phyloP scores from a whole-genome alignment of 208 protist genomes.

The Naegleria fowleri region DNA sequence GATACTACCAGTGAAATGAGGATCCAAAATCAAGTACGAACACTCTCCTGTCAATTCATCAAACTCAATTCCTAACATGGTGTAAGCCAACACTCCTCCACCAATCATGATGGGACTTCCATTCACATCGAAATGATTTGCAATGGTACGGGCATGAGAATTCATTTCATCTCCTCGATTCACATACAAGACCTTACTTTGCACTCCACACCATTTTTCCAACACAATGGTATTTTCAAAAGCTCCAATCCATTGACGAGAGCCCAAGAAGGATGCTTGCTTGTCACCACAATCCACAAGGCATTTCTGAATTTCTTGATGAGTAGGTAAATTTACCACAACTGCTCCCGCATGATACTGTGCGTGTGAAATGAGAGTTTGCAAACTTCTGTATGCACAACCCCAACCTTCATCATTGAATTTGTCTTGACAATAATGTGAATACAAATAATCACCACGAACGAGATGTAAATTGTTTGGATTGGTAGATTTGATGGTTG shows the following conservation, averaged over 20 bases:
- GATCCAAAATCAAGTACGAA: constrained; percentile 79
- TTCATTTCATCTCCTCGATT: constrained; percentile 69
- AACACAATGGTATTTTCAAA: constrained; percentile 81
- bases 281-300: constrained; percentile 76
- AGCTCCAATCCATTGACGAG: constrained; percentile 85
- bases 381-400: constrained; percentile 83
- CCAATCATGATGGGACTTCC: constrained; percentile 89
- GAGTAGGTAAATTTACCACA: constrained; percentile 49
- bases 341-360: constrained; percentile 45
- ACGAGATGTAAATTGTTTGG: constrained; percentile 39
- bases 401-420: constrained; percentile 88
- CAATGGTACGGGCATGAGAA: constrained; percentile 60
- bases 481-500: neutral
- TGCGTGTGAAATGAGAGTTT: constrained; percentile 76
- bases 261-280: constrained; percentile 70
- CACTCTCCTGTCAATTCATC: constrained; percentile 69
- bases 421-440: constrained; percentile 85
- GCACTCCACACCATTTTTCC: constrained; percentile 62
- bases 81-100: constrained; percentile 85
- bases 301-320: constrained; percentile 71
- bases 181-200: constrained; percentile 74
- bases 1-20: constrained; percentile 77
- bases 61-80: constrained; percentile 77
- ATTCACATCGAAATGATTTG: constrained; percentile 70
- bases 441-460: constrained; percentile 80